Evolutionary conservation across 2,329 filamentous ascomycete genomes (phyloP), one percentile per base, ranked within the genome.

Genomic region (Hortaea werneckii): DNA sequence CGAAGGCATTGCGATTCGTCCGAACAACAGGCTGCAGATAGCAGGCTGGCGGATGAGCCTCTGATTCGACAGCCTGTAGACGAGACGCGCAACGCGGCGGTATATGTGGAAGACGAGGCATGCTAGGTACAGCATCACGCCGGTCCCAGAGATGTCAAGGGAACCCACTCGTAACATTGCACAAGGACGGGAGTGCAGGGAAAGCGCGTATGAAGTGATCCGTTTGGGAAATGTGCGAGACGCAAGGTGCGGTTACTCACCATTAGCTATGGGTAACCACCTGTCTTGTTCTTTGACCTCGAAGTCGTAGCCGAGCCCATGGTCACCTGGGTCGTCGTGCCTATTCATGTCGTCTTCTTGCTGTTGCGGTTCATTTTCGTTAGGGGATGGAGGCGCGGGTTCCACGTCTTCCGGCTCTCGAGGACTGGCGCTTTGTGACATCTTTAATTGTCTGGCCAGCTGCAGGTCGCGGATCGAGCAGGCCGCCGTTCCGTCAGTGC

Each of bases 221-320:
- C 39, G 47, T 42, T 47, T 49, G 45, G 49, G 49, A 48, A 48
- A 44, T 37, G 45, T 35, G 37, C 37, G 32, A 28, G 45, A 51
- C 41, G 51, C 51, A 53, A 53, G 46, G 51, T 47, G 43, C 32
- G 38, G 37, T 41, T 47, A 92, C 92, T 79, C 79, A 98, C 92
- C 92, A 88, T 98, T 98, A 74, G 92, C 92, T 79, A 98, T 98
- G 67, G 92, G 92, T 68, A 98, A 80, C 92, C 92, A 98, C 77
- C 92, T 78, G 73, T 98, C 92, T 73, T 98, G 92, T 73, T 98
- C 92, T 78, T 96, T 96, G 71, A 96, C 90, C 73, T 96, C 90
- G 68, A 95, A 95, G 74, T 96, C 90, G 71, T 87, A 87, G 70
- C 75, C 81, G 70, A 85, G 77, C 67, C 78, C 83, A 74, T 95